phyloP scores from a whole-genome alignment of 2,329 filamentous ascomycete species.

The Coniosporium tulheliwenetii region DNA sequence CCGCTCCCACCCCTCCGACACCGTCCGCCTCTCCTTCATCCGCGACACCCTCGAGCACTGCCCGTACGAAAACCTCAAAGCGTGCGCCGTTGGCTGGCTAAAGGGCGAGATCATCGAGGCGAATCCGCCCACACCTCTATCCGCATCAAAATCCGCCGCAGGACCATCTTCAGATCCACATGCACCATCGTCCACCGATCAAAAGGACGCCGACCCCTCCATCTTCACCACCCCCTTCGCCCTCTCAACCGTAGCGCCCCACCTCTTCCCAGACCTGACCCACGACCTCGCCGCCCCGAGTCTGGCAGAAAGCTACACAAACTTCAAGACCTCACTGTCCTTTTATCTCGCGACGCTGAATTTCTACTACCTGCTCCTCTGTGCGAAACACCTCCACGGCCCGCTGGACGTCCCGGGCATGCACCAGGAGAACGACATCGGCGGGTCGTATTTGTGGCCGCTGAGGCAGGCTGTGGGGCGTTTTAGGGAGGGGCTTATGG shows the following conservation, averaged over 20 bases:
- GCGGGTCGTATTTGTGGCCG: slow-evolving; percentile 26
- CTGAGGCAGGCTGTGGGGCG: slow-evolving; percentile 19
- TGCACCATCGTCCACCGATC: not conserved
- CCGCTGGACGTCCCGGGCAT: slow-evolving; percentile 30
- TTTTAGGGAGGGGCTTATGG: slow-evolving; percentile 20
- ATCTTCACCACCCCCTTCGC: slow-evolving; percentile 33
- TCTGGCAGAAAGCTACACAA: slow-evolving; percentile 22
- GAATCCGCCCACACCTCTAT: slow-evolving; percentile 9
- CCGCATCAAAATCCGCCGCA: slow-evolving; percentile 1
- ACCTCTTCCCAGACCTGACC: slow-evolving; percentile 35
- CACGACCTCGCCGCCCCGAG: slow-evolving; percentile 23
- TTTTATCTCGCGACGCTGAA: slow-evolving; percentile 41
- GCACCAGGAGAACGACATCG: slow-evolving; percentile 22
- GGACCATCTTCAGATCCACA: slow-evolving; percentile 2
- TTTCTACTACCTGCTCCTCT: slow-evolving; percentile 41
- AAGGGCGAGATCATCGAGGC: slow-evolving; percentile 42
- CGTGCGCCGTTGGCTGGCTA: slow-evolving; percentile 43
- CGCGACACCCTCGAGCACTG: slow-evolving; percentile 38
- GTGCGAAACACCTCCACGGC: slow-evolving; percentile 30
- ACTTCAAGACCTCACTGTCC: slow-evolving; percentile 34
- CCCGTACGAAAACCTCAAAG: slow-evolving; percentile 37
- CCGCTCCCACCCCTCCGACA: slow-evolving; percentile 36
- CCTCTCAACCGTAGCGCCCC: slow-evolving; percentile 31
- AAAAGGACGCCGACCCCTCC: slow-evolving; percentile 8
- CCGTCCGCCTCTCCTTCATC: slow-evolving; percentile 37